phyloP scores from a whole-genome alignment of 2,329 filamentous ascomycete genomes.

The Thielaviopsis ethacetica region DNA sequence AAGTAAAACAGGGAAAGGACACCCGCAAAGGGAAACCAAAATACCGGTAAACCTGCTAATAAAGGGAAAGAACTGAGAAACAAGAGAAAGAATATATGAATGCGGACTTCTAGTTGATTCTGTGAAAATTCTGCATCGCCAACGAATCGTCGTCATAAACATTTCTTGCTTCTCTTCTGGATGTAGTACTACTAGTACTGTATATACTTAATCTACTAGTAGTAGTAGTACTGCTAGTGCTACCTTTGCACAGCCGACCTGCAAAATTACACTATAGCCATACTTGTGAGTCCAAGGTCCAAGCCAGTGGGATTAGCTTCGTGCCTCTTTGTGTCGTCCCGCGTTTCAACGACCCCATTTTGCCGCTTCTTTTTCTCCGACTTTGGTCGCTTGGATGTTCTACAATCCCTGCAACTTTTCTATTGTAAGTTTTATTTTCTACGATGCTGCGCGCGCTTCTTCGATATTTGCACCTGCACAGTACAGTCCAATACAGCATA shows the following conservation, averaged over 20 bases:
- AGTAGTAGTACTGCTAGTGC: not conserved
- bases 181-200: not conserved
- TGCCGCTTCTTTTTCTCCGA: not conserved
- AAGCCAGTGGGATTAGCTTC: not conserved
- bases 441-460: not conserved
- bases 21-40: too few relatives aligned
- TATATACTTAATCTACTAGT: not conserved
- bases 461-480: not conserved
- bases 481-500: too few relatives aligned
- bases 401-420: not conserved
- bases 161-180: too few relatives aligned
- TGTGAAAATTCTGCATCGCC: not conserved
- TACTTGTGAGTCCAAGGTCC: not conserved
- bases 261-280: not conserved
- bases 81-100: not conserved
- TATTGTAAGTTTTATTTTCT: not conserved
- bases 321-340: not conserved
- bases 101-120: not conserved
- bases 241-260: not conserved
- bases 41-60: too few relatives aligned
- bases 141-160: too few relatives aligned
- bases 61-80: not conserved
- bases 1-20: too few relatives aligned
- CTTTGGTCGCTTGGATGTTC: not conserved
- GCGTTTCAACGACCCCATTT: not conserved